phyloP scores from a whole-genome alignment of 257 asterid genomes.

The Primulina eburnea region DNA sequence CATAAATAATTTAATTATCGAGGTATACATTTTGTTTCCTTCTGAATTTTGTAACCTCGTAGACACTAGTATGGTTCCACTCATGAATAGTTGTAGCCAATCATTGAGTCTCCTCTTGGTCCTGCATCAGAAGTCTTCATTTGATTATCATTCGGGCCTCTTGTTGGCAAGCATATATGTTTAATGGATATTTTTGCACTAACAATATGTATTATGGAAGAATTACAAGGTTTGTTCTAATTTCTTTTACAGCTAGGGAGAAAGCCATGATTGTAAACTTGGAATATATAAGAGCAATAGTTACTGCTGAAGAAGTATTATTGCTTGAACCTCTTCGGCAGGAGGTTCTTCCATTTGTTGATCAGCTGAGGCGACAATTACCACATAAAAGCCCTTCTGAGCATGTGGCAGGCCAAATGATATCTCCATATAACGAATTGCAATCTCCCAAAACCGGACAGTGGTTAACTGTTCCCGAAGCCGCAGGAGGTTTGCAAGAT shows the following conservation, averaged over 20 bases:
- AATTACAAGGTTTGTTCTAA: conserved; percentile 2
- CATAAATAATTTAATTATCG: background rate
- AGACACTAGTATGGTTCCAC: background rate
- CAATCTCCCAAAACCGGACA: conserved; percentile 52
- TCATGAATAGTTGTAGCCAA: background rate
- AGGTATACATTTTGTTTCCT: background rate
- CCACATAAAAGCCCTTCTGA: conserved; percentile 45
- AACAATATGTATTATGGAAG: background rate
- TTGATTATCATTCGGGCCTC: background rate
- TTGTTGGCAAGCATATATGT: background rate
- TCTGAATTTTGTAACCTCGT: background rate
- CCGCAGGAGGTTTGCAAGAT: conserved; percentile 71
- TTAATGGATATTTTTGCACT: background rate
- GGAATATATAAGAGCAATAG: conserved; percentile 87
- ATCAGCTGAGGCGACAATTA: conserved; percentile 83
- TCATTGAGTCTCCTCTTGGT: background rate
- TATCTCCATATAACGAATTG: conserved; percentile 45
- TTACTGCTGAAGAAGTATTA: conserved; percentile 92
- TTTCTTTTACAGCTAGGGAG: conserved; percentile 74
- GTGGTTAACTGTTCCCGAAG: conserved; percentile 64
- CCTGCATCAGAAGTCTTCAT: background rate
- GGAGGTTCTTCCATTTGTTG: conserved; percentile 97
- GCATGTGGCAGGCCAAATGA: conserved; percentile 33
- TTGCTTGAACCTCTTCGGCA: conserved; percentile 91
- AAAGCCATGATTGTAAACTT: conserved; percentile 96